A percentile compares a stretch with the other conserved stretches of the same genome.
Conservation (phyloP, 768 basidiomycete genomes). For the Pleurotus platypus region DNA sequence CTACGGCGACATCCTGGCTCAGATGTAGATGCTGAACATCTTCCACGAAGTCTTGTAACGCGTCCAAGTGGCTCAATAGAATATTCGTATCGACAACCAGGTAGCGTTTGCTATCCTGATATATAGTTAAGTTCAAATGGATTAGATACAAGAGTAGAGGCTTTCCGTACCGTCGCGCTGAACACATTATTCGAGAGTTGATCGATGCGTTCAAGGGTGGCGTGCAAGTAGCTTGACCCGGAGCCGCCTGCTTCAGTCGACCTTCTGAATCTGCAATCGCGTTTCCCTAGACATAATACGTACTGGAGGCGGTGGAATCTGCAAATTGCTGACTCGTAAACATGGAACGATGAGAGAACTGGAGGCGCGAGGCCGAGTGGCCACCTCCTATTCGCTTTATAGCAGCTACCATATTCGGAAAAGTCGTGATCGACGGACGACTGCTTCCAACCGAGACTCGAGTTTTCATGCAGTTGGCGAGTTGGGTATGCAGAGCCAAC, state of each 20-base stretch:
- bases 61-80: constrained; percentile 62
- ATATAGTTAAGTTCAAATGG: too few relatives aligned
- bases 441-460: background rate
- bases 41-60: constrained; percentile 59
- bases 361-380: background rate
- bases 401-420: background rate
- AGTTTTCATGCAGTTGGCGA: background rate
- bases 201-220: constrained; percentile 50
- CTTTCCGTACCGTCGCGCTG: constrained; percentile 60
- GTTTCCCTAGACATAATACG: too few relatives aligned
- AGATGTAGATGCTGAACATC: constrained; percentile 44
- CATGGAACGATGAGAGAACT: background rate
- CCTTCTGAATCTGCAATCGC: too few relatives aligned
- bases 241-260: background rate
- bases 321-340: background rate
- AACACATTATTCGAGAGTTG: constrained; percentile 60
- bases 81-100: constrained; percentile 81
- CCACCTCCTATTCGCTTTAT: background rate
- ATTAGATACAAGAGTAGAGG: too few relatives aligned
- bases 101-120: constrained; percentile 36
- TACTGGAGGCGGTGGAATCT: background rate
- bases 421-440: background rate
- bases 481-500: background rate
- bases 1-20: constrained; percentile 48
- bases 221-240: constrained; percentile 21